These are phyloP conservation scores for Arthrobotrys iridis DNA, from an alignment of 2,329 filamentous ascomycete genomes.

Conservation along the genomic window DNA sequence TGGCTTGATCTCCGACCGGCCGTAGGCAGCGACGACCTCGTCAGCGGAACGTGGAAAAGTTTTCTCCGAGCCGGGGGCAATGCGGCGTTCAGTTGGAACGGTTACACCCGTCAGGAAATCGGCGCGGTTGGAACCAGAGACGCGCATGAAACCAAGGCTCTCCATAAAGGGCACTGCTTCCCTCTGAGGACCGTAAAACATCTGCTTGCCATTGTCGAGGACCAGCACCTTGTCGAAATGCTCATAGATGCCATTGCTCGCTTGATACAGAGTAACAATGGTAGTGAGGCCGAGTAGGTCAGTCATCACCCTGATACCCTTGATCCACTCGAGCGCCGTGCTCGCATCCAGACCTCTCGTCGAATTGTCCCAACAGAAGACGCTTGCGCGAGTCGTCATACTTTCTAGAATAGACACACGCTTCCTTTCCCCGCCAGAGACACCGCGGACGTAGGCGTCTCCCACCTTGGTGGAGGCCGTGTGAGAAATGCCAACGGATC, in stretches of 20 bases:
- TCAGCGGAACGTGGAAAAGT: slow-evolving; percentile 64
- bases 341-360: slow-evolving; percentile 75
- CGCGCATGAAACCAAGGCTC: no score
- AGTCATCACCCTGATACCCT: slow-evolving; percentile 67
- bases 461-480: slow-evolving; percentile 76
- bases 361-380: slow-evolving; percentile 80
- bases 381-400: slow-evolving; percentile 76
- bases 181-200: no score
- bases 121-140: no score
- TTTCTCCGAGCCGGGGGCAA: slow-evolving; percentile 63
- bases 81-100: slow-evolving; percentile 66
- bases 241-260: slow-evolving; percentile 75
- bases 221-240: slow-evolving; percentile 77
- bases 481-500: slow-evolving; percentile 63
- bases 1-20: no score
- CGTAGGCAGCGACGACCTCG: slow-evolving; percentile 57
- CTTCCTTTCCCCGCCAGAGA: slow-evolving; percentile 82
- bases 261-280: slow-evolving; percentile 82
- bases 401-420: slow-evolving; percentile 85
- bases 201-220: slow-evolving; percentile 73
- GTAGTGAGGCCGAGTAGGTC: slow-evolving; percentile 85
- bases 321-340: slow-evolving; percentile 63
- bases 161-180: no score
- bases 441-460: slow-evolving; percentile 80
- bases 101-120: slow-evolving; percentile 75